Percentiles rank a stretch among this genome's conserved stretches.
Evolutionary conservation across 768 basidiomycete species (phyloP).

Genomic region (Galerina marginata): DNA sequence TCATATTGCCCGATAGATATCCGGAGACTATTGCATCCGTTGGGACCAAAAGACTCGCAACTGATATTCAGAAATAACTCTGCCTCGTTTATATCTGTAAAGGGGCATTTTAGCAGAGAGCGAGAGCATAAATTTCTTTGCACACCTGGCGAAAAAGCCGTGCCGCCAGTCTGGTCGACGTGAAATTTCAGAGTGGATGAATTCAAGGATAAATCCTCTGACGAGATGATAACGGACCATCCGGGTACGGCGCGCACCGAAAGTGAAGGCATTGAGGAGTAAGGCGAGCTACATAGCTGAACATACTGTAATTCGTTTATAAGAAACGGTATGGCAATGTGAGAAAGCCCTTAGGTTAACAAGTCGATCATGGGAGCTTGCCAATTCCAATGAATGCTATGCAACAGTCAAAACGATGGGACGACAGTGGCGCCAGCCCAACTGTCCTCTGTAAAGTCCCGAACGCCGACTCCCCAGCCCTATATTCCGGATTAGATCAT

Average conservation of each 20-base stretch:
- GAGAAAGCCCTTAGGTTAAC: too few relatives aligned
- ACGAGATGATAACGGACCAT: neutral
- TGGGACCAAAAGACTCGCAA: neutral
- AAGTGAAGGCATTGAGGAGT: neutral
- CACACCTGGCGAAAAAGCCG: neutral
- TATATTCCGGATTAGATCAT: too few relatives aligned
- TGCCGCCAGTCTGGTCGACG: neutral
- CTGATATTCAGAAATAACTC: slow-evolving; percentile 5
- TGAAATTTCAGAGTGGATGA: neutral
- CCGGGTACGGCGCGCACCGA: neutral
- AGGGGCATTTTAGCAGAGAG: neutral
- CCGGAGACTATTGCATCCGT: neutral
- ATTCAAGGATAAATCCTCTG: neutral
- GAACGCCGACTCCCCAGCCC: too few relatives aligned
- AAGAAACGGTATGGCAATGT: too few relatives aligned
- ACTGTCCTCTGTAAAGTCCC: too few relatives aligned
- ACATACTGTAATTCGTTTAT: too few relatives aligned
- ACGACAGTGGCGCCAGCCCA: too few relatives aligned
- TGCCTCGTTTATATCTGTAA: neutral
- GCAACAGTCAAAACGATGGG: too few relatives aligned
- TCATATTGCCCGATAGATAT: neutral
- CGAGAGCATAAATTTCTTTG: neutral
- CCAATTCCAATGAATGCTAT: too few relatives aligned
- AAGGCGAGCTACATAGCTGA: too few relatives aligned
- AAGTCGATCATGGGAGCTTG: too few relatives aligned